Percentiles rank a stretch among this genome's conserved stretches.
These are phyloP conservation scores for Eutrema japonicum DNA, from an alignment of 345 rosid genomes.

Conservation along the genomic window DNA sequence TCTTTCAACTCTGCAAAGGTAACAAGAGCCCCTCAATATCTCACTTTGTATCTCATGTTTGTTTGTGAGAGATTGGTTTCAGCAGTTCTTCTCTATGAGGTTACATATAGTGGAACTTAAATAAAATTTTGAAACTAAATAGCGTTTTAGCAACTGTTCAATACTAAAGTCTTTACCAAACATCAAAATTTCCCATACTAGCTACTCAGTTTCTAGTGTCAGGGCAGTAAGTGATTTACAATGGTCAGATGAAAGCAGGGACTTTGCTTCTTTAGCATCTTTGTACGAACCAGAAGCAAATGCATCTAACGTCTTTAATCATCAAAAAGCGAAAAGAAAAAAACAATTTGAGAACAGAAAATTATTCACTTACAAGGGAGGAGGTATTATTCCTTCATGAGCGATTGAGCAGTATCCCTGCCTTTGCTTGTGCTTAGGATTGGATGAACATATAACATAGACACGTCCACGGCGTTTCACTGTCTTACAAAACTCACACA, in stretches of 20 bases:
- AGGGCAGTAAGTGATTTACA: not conserved
- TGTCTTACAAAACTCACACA: constrained; percentile 91
- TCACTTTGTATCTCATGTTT: constrained; percentile 17
- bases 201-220: constrained; percentile 1
- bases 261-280: not conserved
- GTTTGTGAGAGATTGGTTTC: not conserved
- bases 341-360: not conserved
- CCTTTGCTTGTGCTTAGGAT: constrained; percentile 94
- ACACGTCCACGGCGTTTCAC: constrained; percentile 90
- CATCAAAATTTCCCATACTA: not conserved
- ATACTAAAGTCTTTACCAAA: not conserved
- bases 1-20: constrained; percentile 3
- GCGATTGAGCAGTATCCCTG: constrained; percentile 71
- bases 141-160: too few species aligned
- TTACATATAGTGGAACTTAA: not conserved
- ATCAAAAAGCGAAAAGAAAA: not conserved
- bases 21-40: not conserved
- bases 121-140: too few species aligned
- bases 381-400: constrained; percentile 46
- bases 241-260: not conserved
- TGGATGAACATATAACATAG: constrained; percentile 66
- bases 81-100: not conserved
- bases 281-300: not conserved
- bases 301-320: not conserved
- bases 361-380: constrained; percentile 46